Evolutionary conservation across 371 early-diverging fungal genomes (phyloP), one percentile per base, ranked within the genome.

Genomic region (Zychaea mexicana): DNA sequence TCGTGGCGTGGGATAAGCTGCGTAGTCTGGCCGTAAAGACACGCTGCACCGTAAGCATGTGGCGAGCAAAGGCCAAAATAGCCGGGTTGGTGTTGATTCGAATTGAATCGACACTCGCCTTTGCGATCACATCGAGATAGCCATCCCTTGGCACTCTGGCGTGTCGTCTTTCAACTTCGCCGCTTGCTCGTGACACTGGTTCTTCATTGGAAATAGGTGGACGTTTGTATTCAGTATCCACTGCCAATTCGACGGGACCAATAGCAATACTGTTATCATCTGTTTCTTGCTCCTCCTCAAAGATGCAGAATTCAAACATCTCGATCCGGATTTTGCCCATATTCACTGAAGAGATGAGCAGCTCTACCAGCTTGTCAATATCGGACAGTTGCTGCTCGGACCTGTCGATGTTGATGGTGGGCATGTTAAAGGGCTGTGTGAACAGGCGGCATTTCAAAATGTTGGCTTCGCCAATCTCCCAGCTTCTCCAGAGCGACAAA

Each of bases 31-130:
- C 72, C 0, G 82, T 74, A 61, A 92, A 90, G 10, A 88, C 85
- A n/a, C 89, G 81, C 60, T 93, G 89, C 2, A 93, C 90, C 31
- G 86, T 75, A 6, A 90, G 68, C 71, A 88, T 87, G 63, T 92
- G 92, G 13, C 86, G 79, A 3, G 88, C 81, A 68, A 92, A 90
- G 0, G 91, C 90, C 24, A 93, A 70, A 52, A 93, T 77, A 15
- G 87, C 85, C 0, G 91, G 92, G 59, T 89, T 87, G 28, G 85
- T 73, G 22, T 77, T 76, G 27, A 86, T 64, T 22, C 76, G 71
- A 4, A 89, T 77, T 4, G 71, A 72, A 9, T 77, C 82, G 30
- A 89, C 61, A n/a, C 68, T 73, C 1, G 82, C 62, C 55, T 82
- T 79, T 2, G 82, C 66, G 2, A 81, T 69, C 10, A 82, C 62